phyloP scores from a whole-genome alignment of 2,329 filamentous ascomycete species.

The Thelonectria olida region DNA sequence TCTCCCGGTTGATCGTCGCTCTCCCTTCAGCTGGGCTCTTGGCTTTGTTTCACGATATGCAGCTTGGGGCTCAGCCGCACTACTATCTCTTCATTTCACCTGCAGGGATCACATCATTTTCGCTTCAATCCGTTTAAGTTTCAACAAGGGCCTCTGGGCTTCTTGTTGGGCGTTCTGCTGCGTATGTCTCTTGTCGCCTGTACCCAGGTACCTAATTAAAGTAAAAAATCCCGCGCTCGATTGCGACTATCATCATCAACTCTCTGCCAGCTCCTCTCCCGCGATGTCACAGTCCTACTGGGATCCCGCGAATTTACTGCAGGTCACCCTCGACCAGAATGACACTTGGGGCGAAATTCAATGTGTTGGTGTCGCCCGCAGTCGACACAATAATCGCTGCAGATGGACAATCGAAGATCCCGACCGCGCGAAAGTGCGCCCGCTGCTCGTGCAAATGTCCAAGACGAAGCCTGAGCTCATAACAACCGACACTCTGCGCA shows the following conservation, averaged over 20 bases:
- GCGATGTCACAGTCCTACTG: background rate
- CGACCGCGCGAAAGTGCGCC: background rate
- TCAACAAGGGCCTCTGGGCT: no score
- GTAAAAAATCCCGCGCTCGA: no score
- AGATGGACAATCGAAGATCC: constrained; percentile 4
- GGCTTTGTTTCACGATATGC: background rate
- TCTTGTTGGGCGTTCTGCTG: no score
- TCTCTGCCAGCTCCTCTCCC: background rate
- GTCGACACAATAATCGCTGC: constrained; percentile 1
- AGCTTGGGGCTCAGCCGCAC: background rate
- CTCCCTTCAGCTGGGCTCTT: background rate
- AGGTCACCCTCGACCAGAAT: background rate
- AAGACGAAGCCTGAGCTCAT: background rate
- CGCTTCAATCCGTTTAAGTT: no score
- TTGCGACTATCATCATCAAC: background rate
- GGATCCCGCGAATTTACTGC: constrained; percentile 1
- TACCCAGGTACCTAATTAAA: no score
- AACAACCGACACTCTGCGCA: background rate
- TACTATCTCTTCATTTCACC: background rate
- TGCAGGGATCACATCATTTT: background rate
- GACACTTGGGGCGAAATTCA: background rate
- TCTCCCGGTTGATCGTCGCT: no score
- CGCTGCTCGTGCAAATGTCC: background rate
- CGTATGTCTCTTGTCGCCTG: no score
- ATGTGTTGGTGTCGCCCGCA: constrained; percentile 1